Evolutionary conservation across 2,329 filamentous ascomycete genomes (phyloP), one percentile per base, ranked within the genome.

Genomic region (Rosellinia necatrix): DNA sequence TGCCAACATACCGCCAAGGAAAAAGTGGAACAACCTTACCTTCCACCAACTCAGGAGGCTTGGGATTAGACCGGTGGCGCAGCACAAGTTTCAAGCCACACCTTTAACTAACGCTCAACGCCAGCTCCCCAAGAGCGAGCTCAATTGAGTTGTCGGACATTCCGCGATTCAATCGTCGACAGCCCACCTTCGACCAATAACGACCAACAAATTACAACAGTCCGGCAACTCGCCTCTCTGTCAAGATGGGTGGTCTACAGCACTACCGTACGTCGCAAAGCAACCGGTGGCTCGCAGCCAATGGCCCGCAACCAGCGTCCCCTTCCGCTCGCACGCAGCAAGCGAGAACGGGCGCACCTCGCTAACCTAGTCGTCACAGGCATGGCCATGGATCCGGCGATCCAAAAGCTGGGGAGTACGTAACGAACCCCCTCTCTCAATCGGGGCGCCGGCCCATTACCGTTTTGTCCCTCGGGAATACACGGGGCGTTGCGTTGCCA

Each of bases 351-450:
- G 22, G 41, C 35, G 25, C 24, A 48, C 52, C 53, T 50, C 44
- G 62, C 72, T 74, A 67, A 76, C 41, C 22, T 50, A 66, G 40
- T 56, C 27, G 21, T 59, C 43, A 52, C 67, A 80, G 77, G 76
- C 68, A 63, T 79, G 71, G 68, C 72, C 64, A 58, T 76, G 72
- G 78, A 80, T 72, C 78, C 77, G 71, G 74, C 76, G 65, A 68
- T 80, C 65, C 69, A 76, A 69, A 76, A 75, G 70, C 66, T 79
- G 65, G 72, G 68, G 58, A 71, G 78, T 80, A 77, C 58, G 77
- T 75, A 46, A 44, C n/a, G n/a, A 29, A 1, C 24, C 37, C 40
- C 8, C 6, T 19, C 27, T 42, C 24, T 34, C n/a, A n/a, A n/a
- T n/a, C n/a, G n/a, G n/a, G n/a, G 6, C 30, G 6, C 12, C 15